phyloP scores from a whole-genome alignment of 345 rosid species.

The Gossypioides kirkii region DNA sequence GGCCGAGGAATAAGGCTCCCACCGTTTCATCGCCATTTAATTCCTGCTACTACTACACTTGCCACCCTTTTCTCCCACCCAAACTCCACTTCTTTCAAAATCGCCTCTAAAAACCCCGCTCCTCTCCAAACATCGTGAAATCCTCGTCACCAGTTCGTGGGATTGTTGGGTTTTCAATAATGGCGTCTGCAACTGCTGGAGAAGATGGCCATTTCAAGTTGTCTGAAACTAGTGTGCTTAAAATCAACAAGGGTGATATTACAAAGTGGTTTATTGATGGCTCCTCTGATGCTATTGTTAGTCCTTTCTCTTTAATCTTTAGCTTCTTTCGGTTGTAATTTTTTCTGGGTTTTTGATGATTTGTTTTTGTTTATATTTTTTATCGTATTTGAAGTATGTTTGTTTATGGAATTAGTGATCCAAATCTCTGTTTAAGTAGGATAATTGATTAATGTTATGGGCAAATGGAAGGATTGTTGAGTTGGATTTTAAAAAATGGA shows the following conservation, averaged over 20 bases:
- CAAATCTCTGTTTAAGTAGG: background rate
- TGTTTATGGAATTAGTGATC: background rate
- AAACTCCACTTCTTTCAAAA: background rate
- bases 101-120: background rate
- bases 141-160: slow-evolving; percentile 13
- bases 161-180: slow-evolving; percentile 22
- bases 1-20: background rate
- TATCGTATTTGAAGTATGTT: background rate
- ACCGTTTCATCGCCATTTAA: background rate
- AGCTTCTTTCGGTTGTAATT: background rate
- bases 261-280: slow-evolving; percentile 72
- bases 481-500: background rate
- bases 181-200: slow-evolving; percentile 31
- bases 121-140: slow-evolving; percentile 1
- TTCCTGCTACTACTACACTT: background rate
- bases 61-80: background rate
- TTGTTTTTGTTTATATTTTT: background rate
- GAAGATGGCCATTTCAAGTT: slow-evolving; percentile 35
- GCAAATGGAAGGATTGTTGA: background rate
- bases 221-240: slow-evolving; percentile 46
- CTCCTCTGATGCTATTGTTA: slow-evolving; percentile 79
- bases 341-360: background rate
- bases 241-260: slow-evolving; percentile 75
- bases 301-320: slow-evolving; percentile 10
- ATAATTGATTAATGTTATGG: background rate